phyloP scores from a whole-genome alignment of 31 red algal species.

The Odonthalia washingtoniensis region DNA sequence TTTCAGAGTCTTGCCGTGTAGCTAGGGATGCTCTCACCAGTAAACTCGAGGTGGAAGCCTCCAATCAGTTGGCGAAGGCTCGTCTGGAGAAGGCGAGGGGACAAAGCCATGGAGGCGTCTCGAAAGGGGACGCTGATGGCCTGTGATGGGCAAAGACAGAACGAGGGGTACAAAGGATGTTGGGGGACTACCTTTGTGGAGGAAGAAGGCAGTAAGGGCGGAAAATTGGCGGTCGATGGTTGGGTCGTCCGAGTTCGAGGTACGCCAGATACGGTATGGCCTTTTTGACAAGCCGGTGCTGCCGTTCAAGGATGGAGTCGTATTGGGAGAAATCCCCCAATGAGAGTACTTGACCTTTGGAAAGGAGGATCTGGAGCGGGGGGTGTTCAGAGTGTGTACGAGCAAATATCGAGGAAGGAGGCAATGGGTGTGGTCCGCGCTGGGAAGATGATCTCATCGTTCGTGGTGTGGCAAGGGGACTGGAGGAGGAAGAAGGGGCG shows the following conservation, averaged over 20 bases:
- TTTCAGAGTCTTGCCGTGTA: constrained; percentile 2
- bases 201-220: constrained; percentile 1
- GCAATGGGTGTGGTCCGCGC: background rate
- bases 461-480: constrained; percentile 4
- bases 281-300: constrained; percentile 4
- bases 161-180: background rate
- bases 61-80: constrained; percentile 16
- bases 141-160: background rate
- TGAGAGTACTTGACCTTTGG: constrained; percentile 1
- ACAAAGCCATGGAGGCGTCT: background rate
- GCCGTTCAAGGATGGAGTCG: background rate
- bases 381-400: constrained; percentile 2
- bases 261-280: background rate
- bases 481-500: constrained; percentile 1
- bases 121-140: background rate
- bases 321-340: constrained; percentile 4
- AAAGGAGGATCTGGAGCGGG: background rate
- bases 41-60: constrained; percentile 7
- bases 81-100: constrained; percentile 12
- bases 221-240: constrained; percentile 12
- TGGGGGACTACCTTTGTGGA: background rate
- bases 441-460: constrained; percentile 22
- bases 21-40: constrained; percentile 1
- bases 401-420: background rate
- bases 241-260: constrained; percentile 1